Conservation (phyloP, 768 basidiomycete genomes). For the Tricholomella constricta region DNA sequence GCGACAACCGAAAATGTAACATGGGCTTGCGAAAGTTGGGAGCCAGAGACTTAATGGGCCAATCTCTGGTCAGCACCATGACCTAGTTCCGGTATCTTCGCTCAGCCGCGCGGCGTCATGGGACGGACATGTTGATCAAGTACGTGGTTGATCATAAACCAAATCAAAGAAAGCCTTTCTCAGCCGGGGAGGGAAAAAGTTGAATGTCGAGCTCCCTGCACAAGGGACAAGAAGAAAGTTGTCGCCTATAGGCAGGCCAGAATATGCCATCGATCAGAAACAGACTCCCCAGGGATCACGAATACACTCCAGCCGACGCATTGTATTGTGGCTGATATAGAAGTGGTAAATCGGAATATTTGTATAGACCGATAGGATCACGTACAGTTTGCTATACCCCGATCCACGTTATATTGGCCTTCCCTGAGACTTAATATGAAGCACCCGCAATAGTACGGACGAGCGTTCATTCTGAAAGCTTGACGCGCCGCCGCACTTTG, state of each 20-base stretch:
- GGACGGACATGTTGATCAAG: not conserved
- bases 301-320: not conserved
- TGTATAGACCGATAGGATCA: not conserved
- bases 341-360: not conserved
- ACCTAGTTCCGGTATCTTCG: conserved; percentile 4
- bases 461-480: not conserved
- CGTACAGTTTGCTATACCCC: not conserved
- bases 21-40: too few relatives aligned
- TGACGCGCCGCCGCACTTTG: not conserved
- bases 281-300: too few relatives aligned
- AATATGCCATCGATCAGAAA: not conserved
- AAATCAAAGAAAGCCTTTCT: not conserved
- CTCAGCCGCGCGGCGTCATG: not conserved
- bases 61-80: not conserved
- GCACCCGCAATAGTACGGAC: not conserved
- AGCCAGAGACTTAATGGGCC: not conserved
- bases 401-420: not conserved
- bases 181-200: too few relatives aligned
- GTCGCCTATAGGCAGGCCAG: too few relatives aligned
- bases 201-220: too few relatives aligned
- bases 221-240: too few relatives aligned
- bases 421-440: not conserved
- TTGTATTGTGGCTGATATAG: not conserved
- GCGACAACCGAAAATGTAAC: not conserved
- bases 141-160: conserved; percentile 6